A percentile compares a stretch with the other conserved stretches of the same genome.
These are phyloP conservation scores for Macadamia tetraphylla DNA, from an alignment of 164 flowering plant species.

Conservation along the genomic window DNA sequence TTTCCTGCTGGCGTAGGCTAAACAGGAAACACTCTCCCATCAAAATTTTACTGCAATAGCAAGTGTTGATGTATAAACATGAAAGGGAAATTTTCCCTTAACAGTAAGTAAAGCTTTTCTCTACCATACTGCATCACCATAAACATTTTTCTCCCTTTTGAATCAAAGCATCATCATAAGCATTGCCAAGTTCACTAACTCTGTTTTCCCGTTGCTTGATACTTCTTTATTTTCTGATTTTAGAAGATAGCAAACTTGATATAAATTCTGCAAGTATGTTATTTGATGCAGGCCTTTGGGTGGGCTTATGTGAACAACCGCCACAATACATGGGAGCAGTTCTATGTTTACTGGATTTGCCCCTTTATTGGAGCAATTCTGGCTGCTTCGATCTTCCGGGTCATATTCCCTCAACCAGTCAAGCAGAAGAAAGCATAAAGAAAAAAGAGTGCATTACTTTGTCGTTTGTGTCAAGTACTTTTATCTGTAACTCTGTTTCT, in stretches of 20 bases:
- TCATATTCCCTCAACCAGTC: slow-evolving; percentile 44
- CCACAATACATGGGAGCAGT: slow-evolving; percentile 80
- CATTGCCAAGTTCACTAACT: too few species aligned
- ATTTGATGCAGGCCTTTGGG: slow-evolving; percentile 63
- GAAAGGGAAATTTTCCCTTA: too few species aligned
- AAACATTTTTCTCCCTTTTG: too few species aligned
- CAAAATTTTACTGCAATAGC: too few species aligned
- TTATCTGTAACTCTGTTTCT: background rate
- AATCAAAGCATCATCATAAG: too few species aligned
- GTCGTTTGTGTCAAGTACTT: background rate
- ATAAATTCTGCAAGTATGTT: background rate
- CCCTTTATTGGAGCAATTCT: slow-evolving; percentile 67
- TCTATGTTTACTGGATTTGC: slow-evolving; percentile 78
- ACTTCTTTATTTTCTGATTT: background rate
- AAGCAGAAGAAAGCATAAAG: slow-evolving; percentile 59
- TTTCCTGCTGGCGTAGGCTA: too few species aligned
- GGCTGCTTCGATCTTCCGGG: slow-evolving; percentile 65
- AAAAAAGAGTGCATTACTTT: background rate
- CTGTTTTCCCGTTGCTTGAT: background rate
- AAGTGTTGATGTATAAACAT: too few species aligned
- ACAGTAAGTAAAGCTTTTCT: too few species aligned
- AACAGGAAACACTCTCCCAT: too few species aligned
- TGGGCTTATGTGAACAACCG: slow-evolving; percentile 66
- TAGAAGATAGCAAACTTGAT: background rate
- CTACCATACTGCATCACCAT: too few species aligned